Evolutionary conservation across 31 red algal genomes (phyloP), one percentile per base, ranked within the genome.

Genomic region (Asparagopsis taxiformis): DNA sequence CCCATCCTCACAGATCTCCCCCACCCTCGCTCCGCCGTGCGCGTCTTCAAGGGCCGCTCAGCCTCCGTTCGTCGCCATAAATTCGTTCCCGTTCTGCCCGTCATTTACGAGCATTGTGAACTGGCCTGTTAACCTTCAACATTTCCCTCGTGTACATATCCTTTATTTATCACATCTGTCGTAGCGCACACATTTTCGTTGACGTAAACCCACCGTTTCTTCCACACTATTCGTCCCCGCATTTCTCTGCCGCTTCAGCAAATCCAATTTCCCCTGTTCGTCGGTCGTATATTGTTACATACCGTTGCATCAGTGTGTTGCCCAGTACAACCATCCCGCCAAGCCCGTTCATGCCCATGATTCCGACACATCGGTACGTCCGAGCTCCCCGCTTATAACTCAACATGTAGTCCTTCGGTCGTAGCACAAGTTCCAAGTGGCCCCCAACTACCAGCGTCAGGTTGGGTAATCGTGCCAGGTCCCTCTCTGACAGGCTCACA

Each of bases 211-310:
- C 17, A 10, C 22, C 55, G 17, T 59, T 10, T 59, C 10, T 23
- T 21, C 23, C 55, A 21, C 55, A 10, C 22, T 59, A 13, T 24
- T 59, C 55, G 46, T 85, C 70, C 2, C 86, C 86, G 51, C 86
- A 90, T 8, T 74, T 59, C 0, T 13, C 35, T 13, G 74, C 74
- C 37, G 93, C 80, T 62, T 85, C 72, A 5, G 87, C 93, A 77
- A 97, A 97, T 1, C 93, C 93, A 17, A 97, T 54, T 9, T 82
- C 62, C 19, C 75, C 72, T 31, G 65, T 63, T 10, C 59, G 58
- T 56, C 93, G 85, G 72, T 97, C 93, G 74, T 91, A 91, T 52
- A 97, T 75, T 6, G 93, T 91, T 31, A 88, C 82, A 24, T 97
- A 97, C 52, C 80, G 74, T 26, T 84, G 87, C 87, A 91, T 88